Evolutionary conservation across 2,329 filamentous ascomycete species (phyloP), one percentile per base, ranked within the genome.

Genomic region (Tolypocladium paradoxum): DNA sequence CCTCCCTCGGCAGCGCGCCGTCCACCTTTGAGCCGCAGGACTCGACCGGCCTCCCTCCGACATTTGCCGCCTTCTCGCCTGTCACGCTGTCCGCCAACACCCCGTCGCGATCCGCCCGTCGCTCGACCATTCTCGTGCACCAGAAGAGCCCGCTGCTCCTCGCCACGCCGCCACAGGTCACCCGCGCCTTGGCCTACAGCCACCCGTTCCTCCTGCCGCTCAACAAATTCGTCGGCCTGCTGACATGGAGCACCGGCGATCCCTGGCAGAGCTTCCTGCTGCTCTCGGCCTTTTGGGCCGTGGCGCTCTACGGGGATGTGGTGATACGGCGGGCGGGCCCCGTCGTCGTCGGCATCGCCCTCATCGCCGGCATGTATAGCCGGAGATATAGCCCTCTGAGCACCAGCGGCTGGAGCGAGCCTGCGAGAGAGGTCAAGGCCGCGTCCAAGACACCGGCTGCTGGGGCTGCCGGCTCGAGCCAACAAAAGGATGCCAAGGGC

Each of bases 191-290:
- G 55, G 92, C 92, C 58, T 96, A 97, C 68, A 96, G 91, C 58
- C 92, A 99, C 66, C 91, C 93, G 0, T 97, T 96, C 66, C 76
- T 99, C 8, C 75, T 96, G 8, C 90, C 91, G 6, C 75, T 97
- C 54, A 97, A 96, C 68, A 88, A 87, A 65, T 70, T 95, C 18
- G 86, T 81, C 3, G 93, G 92, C 0, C 74, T 99, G 56, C 65
- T 99, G 57, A 96, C 88, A 72, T 99, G 93, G 93, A 96, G 90
- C 9, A 91, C 87, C 1, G 87, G 82, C 38, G 93, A 99, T 66
- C 84, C 91, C 0, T 99, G 92, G 92, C 90, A 97, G 75, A 96
- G 91, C 75, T 99, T 97, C 65, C 75, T 99, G 56, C 69, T 99
- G 34, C 78, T 99, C 3, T 84, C 84, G 20, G 78, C 74, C 34